A percentile compares a stretch with the other conserved stretches of the same genome.
Evolutionary conservation across 2,329 filamentous ascomycete species (phyloP).

Genomic region (Xylariales sp.): DNA sequence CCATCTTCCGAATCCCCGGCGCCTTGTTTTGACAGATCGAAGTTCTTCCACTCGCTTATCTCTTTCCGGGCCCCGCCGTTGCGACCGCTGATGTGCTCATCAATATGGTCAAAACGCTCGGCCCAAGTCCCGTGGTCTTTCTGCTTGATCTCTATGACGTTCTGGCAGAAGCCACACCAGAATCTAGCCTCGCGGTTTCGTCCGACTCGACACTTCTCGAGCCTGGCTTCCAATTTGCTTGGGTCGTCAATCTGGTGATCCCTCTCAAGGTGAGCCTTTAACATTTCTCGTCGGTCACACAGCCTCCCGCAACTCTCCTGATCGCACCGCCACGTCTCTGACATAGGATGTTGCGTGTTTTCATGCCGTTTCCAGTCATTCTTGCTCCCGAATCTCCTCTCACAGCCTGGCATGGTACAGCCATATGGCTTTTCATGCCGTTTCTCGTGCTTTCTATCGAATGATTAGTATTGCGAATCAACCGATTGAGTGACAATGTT

Average conservation of each 20-base stretch:
- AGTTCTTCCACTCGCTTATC: conserved; percentile 67
- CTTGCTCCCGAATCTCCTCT: conserved; percentile 86
- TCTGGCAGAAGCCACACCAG: conserved; percentile 88
- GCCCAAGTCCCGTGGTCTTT: conserved; percentile 67
- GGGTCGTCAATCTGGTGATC: conserved; percentile 57
- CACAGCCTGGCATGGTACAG: conserved; percentile 78
- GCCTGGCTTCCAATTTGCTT: conserved; percentile 54
- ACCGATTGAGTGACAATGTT: neutral
- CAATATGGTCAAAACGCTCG: conserved; percentile 76
- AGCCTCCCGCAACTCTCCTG: conserved; percentile 66
- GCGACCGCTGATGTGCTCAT: conserved; percentile 73
- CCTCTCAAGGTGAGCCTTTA: conserved; percentile 69
- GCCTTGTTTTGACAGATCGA: conserved; percentile 47
- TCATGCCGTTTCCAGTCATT: conserved; percentile 96
- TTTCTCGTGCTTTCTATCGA: conserved; percentile 80
- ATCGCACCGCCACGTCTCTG: conserved; percentile 79
- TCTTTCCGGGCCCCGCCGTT: conserved; percentile 51
- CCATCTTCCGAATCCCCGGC: conserved; percentile 41
- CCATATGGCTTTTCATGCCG: conserved; percentile 84
- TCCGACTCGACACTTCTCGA: conserved; percentile 70
- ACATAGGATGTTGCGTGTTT: conserved; percentile 78
- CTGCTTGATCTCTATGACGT: conserved; percentile 63
- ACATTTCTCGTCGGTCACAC: conserved; percentile 68
- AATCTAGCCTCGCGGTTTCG: conserved; percentile 73
- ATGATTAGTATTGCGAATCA: conserved; percentile 39